Conservation (phyloP, 208 protist species). For the Leishmania gerbilli region DNA sequence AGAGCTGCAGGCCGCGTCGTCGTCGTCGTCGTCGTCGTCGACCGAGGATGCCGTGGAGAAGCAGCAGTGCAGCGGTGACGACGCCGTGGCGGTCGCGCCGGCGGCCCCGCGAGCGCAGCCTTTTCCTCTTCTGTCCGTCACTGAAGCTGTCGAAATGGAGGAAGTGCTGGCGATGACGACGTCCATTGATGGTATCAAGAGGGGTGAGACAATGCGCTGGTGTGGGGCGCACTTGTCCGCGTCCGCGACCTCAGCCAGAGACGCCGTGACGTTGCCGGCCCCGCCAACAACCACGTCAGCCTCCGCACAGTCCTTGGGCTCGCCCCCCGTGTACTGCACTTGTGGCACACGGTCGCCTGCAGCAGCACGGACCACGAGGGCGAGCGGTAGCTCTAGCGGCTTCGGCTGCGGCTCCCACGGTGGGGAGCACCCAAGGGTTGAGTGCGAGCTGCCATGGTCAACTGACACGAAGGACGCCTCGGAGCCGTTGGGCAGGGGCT, state of each 20-base stretch:
- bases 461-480: neutral
- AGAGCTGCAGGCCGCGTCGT: neutral
- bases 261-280: neutral
- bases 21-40: neutral
- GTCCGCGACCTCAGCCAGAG: neutral
- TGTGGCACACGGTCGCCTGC: neutral
- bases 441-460: neutral
- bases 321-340: neutral
- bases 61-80: conserved; percentile 1
- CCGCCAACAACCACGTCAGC: neutral
- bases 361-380: neutral
- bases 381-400: neutral
- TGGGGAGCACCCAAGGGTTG: neutral
- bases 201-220: neutral
- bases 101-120: neutral
- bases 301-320: neutral
- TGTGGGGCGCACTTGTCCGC: neutral
- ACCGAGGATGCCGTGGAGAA: neutral
- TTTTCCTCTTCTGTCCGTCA: neutral
- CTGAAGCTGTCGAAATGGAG: neutral
- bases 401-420: neutral
- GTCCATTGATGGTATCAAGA: neutral
- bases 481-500: neutral
- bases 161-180: neutral
- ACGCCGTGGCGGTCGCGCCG: neutral